Evolutionary conservation across 2,329 filamentous ascomycete species (phyloP).

Genomic region (Hyphodiscus sp.): DNA sequence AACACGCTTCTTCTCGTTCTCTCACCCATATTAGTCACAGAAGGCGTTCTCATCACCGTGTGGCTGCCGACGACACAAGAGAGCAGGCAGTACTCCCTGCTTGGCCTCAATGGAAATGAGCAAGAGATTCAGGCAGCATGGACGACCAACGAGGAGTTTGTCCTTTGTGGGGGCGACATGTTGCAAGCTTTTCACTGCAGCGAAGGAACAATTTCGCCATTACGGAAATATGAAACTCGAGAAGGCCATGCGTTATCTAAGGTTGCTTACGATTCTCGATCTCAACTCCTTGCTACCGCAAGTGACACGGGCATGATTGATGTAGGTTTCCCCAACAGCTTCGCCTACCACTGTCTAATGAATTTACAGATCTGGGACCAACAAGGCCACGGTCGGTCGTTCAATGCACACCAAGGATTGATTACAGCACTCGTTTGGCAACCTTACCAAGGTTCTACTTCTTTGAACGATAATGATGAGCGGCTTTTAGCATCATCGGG

Average conservation of each 20-base stretch:
- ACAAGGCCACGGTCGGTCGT: slow-evolving; percentile 46
- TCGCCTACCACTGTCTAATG: slow-evolving; percentile 27
- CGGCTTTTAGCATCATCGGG: slow-evolving; percentile 52
- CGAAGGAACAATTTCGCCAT: slow-evolving; percentile 39
- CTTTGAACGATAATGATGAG: slow-evolving; percentile 37
- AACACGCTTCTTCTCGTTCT: slow-evolving; percentile 51
- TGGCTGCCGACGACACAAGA: slow-evolving; percentile 30
- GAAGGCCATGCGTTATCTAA: slow-evolving; percentile 48
- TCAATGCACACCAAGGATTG: slow-evolving; percentile 51
- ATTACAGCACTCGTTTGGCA: slow-evolving; percentile 58
- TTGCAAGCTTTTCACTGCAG: slow-evolving; percentile 43
- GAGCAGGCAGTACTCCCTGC: slow-evolving; percentile 39
- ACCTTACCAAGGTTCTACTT: slow-evolving; percentile 37
- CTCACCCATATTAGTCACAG: slow-evolving; percentile 40
- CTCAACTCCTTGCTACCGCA: slow-evolving; percentile 50
- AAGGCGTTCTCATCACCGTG: slow-evolving; percentile 49
- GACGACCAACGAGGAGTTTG: slow-evolving; percentile 51
- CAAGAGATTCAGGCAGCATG: slow-evolving; percentile 53
- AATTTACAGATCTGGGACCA: slow-evolving; percentile 31
- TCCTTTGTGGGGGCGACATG: slow-evolving; percentile 51
- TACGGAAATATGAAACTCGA: slow-evolving; percentile 45
- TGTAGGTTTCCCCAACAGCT: slow-evolving; percentile 36
- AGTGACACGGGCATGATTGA: slow-evolving; percentile 54
- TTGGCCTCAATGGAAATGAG: slow-evolving; percentile 43
- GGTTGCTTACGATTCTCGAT: slow-evolving; percentile 49